Conservation (phyloP, 176 grass and related monocot genomes). For the Musa itinerans region DNA sequence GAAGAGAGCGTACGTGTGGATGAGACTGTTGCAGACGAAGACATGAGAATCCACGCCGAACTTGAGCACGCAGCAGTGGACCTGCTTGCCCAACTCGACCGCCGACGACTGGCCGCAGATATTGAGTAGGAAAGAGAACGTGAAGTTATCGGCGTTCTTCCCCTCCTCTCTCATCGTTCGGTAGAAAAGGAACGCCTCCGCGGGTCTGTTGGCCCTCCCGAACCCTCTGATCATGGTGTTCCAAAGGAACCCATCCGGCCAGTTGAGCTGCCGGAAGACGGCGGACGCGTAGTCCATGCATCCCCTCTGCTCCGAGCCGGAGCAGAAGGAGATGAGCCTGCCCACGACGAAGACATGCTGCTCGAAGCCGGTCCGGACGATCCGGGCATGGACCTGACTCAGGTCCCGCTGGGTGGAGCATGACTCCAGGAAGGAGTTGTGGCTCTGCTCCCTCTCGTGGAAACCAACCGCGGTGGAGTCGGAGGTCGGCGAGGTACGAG, state of each 20-base stretch:
- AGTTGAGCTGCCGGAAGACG: slow-evolving; percentile 20
- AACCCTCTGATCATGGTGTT: slow-evolving; percentile 36
- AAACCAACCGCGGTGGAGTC: neutral
- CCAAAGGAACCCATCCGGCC: slow-evolving; percentile 26
- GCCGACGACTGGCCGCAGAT: slow-evolving; percentile 10
- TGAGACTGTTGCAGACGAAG: slow-evolving; percentile 21
- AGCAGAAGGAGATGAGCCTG: slow-evolving; percentile 21
- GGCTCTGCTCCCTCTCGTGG: slow-evolving; percentile 12
- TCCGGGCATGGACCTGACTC: slow-evolving; percentile 18
- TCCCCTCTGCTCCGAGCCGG: slow-evolving; percentile 4
- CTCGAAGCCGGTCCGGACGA: slow-evolving; percentile 26
- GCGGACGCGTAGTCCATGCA: slow-evolving; percentile 19
- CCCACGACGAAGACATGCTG: slow-evolving; percentile 27
- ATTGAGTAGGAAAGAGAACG: slow-evolving; percentile 23
- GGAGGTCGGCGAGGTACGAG: neutral
- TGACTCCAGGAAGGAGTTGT: slow-evolving; percentile 14
- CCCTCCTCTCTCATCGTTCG: slow-evolving; percentile 16
- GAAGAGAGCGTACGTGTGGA: slow-evolving; percentile 10
- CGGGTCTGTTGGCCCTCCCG: slow-evolving; percentile 17
- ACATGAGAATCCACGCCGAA: slow-evolving; percentile 17
- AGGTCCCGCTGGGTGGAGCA: slow-evolving; percentile 28
- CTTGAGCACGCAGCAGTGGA: slow-evolving; percentile 25
- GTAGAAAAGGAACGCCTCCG: slow-evolving; percentile 22
- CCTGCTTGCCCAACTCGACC: slow-evolving; percentile 20
- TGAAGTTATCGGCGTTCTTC: slow-evolving; percentile 24